Percentiles rank a stretch among this genome's conserved stretches.
Evolutionary conservation across 2,329 filamentous ascomycete species (phyloP).

Genomic region (Xylaria sp.): DNA sequence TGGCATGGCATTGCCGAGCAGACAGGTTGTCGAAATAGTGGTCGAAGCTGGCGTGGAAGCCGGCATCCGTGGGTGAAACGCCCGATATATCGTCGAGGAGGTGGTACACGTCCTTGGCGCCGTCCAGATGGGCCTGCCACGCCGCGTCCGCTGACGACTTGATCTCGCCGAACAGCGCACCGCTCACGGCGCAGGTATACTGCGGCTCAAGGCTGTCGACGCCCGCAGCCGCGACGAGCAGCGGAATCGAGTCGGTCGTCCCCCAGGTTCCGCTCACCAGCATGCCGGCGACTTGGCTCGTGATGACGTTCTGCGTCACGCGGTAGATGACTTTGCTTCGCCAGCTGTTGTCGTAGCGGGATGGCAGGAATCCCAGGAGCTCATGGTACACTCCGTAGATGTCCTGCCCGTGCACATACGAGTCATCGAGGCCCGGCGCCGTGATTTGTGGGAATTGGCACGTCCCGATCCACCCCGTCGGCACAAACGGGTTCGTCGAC

Average conservation of each 20-base stretch:
- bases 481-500: constrained; percentile 72
- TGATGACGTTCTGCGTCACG: constrained; percentile 85
- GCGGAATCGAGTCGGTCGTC: constrained; percentile 52
- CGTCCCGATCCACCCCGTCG: constrained; percentile 74
- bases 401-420: constrained; percentile 79
- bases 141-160: constrained; percentile 55
- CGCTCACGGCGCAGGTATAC: constrained; percentile 71
- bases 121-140: constrained; percentile 73
- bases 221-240: constrained; percentile 63
- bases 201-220: constrained; percentile 80
- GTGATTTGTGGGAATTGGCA: constrained; percentile 89
- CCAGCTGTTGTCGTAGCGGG: constrained; percentile 53
- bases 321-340: constrained; percentile 66
- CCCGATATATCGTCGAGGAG: constrained; percentile 75
- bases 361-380: constrained; percentile 73
- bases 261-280: constrained; percentile 76
- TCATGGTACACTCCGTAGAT: constrained; percentile 80
- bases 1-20: constrained; percentile 78
- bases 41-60: constrained; percentile 78
- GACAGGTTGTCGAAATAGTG: constrained; percentile 89
- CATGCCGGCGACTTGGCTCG: constrained; percentile 82
- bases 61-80: constrained; percentile 63
- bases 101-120: constrained; percentile 64
- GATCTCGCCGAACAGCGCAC: constrained; percentile 55
- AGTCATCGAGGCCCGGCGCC: constrained; percentile 74